Conservation (phyloP, 1,284 basidiomycete genomes). For the Puccinia coronata region DNA sequence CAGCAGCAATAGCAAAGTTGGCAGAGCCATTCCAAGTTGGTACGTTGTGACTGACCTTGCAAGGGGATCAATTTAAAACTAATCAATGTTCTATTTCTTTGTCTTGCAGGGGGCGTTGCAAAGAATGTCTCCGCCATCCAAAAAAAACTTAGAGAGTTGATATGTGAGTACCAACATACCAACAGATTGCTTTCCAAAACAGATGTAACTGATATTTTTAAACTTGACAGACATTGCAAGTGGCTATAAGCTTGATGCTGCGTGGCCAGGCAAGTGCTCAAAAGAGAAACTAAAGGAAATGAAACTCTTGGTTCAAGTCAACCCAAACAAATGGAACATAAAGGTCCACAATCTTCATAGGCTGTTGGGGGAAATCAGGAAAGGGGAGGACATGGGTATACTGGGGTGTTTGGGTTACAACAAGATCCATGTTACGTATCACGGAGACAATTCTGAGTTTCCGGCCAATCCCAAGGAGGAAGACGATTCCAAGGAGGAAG, state of each 20-base stretch:
- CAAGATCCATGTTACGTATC: constrained; percentile 5
- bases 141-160: neutral
- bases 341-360: neutral
- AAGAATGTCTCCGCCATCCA: neutral
- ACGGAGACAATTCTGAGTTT: neutral
- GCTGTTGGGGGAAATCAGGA: neutral
- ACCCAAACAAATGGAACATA: neutral
- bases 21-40: no score
- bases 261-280: neutral
- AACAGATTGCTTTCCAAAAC: neutral
- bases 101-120: neutral
- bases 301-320: neutral
- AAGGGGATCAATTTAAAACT: no score
- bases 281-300: neutral
- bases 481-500: no score
- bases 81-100: neutral
- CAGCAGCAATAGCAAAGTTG: no score
- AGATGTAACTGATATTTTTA: no score
- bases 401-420: neutral
- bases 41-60: no score
- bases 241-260: neutral
- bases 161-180: neutral
- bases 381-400: neutral
- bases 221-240: neutral
- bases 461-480: no score